phyloP scores from a whole-genome alignment of 805 yeast species.

The Nakazawaea peltata region DNA sequence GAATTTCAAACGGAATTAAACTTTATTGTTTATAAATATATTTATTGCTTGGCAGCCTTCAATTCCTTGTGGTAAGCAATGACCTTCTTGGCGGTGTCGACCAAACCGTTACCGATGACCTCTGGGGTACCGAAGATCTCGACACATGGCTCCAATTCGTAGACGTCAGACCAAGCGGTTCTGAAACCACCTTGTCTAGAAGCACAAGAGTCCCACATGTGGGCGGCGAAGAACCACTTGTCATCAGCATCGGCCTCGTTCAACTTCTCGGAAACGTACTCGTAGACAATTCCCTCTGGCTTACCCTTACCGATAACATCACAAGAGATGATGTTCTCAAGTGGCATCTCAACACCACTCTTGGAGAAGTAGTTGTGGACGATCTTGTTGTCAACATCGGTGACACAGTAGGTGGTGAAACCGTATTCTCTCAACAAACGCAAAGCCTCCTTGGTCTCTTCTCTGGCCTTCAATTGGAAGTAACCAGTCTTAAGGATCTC shows the following conservation, averaged over 20 bases:
- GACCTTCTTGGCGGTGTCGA: conserved; percentile 22
- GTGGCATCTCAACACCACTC: conserved; percentile 20
- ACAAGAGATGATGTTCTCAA: conserved; percentile 21
- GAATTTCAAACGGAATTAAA: too few species aligned
- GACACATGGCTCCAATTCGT: conserved; percentile 20
- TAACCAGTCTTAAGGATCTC: conserved; percentile 18
- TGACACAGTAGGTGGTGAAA: conserved; percentile 22
- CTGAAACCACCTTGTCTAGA: conserved; percentile 22
- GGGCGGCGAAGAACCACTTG: conserved; percentile 23
- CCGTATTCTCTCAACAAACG: conserved; percentile 21
- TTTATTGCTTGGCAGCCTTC: neutral
- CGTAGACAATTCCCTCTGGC: conserved; percentile 20
- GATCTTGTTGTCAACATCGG: conserved; percentile 20
- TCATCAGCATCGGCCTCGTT: conserved; percentile 20
- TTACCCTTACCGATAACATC: conserved; percentile 22
- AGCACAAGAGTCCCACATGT: conserved; percentile 24
- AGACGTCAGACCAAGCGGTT: conserved; percentile 23
- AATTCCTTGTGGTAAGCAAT: conserved; percentile 14
- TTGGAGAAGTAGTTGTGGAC: conserved; percentile 20
- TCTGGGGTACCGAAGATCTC: conserved; percentile 23
- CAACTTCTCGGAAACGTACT: conserved; percentile 18
- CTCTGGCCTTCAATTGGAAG: conserved; percentile 18
- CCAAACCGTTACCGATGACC: conserved; percentile 19
- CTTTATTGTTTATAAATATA: too few species aligned
- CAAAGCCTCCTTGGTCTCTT: conserved; percentile 21